phyloP scores from a whole-genome alignment of 2,329 filamentous ascomycete genomes.

The Pseudogymnoascus sp. region DNA sequence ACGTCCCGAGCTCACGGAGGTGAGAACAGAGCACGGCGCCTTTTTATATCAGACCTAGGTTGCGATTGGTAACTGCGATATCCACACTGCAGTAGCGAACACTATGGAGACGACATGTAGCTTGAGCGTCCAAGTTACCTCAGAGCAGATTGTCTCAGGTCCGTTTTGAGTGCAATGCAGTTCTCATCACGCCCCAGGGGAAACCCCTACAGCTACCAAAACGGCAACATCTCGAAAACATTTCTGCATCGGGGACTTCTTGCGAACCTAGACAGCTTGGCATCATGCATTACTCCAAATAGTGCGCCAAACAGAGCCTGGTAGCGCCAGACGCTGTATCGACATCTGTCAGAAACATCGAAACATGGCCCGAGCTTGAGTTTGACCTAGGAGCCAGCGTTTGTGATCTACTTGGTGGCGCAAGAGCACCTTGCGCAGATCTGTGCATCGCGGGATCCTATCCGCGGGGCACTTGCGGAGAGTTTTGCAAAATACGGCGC shows the following conservation, averaged over 20 bases:
- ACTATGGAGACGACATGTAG: not conserved
- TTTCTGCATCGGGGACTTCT: not conserved
- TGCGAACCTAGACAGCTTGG: not conserved
- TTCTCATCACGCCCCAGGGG: not conserved
- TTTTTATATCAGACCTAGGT: not conserved
- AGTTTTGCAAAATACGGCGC: not conserved
- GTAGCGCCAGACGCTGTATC: not conserved
- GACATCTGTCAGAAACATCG: not conserved
- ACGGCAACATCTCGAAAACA: not conserved
- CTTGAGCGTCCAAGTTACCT: not conserved
- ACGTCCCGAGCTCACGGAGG: not conserved
- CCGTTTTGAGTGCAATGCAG: not conserved
- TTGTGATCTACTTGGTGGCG: conserved; percentile 4
- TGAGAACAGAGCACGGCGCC: not conserved
- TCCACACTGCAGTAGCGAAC: not conserved
- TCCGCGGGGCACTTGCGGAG: not conserved
- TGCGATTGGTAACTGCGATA: not conserved
- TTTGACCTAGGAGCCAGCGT: not conserved
- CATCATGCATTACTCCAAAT: not conserved
- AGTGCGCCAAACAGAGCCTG: not conserved
- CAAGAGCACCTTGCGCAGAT: not conserved
- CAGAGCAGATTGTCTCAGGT: not conserved
- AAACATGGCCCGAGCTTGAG: not conserved
- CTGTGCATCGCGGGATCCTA: not conserved
- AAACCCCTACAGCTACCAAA: not conserved